Evolutionary conservation across 768 basidiomycete genomes (phyloP).

Genomic region (Podaxis sp.): DNA sequence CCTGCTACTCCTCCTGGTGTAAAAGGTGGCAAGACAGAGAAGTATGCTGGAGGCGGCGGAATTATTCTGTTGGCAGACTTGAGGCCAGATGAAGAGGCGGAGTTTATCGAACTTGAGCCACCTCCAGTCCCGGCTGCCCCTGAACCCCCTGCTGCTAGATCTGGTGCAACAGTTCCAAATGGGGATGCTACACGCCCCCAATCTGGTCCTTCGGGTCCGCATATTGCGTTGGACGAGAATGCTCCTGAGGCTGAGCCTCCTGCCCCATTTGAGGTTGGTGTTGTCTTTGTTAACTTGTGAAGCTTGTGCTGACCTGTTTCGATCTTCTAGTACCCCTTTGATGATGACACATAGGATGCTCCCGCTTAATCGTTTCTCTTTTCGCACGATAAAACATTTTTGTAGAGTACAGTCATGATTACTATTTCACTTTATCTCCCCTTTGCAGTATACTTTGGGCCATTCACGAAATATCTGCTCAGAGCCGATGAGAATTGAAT

Average conservation of each 20-base stretch:
- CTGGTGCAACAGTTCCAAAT: constrained; percentile 24
- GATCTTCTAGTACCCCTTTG: constrained; percentile 66
- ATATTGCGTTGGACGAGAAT: constrained; percentile 68
- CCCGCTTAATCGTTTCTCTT: not conserved
- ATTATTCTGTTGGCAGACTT: constrained; percentile 81
- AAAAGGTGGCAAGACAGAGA: constrained; percentile 36
- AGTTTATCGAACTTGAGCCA: constrained; percentile 63
- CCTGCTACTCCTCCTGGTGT: constrained; percentile 22
- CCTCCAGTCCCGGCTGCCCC: constrained; percentile 18
- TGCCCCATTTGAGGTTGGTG: constrained; percentile 76
- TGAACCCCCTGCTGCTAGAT: constrained; percentile 20
- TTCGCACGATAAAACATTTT: not conserved
- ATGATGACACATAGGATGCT: constrained; percentile 46
- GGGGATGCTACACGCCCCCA: constrained; percentile 25
- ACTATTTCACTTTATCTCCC: constrained; percentile 3
- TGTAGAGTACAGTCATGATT: constrained; percentile 5
- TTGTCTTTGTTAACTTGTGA: not conserved
- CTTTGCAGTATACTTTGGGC: not conserved
- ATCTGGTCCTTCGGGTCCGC: constrained; percentile 33
- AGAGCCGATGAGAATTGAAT: not conserved
- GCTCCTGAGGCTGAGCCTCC: constrained; percentile 74
- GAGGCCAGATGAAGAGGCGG: constrained; percentile 62
- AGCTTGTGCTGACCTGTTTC: constrained; percentile 6
- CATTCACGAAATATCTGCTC: not conserved
- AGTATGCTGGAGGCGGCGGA: constrained; percentile 77